These are phyloP conservation scores for Xylaria sp. DNA, from an alignment of 2,329 filamentous ascomycete genomes.

Conservation along the genomic window DNA sequence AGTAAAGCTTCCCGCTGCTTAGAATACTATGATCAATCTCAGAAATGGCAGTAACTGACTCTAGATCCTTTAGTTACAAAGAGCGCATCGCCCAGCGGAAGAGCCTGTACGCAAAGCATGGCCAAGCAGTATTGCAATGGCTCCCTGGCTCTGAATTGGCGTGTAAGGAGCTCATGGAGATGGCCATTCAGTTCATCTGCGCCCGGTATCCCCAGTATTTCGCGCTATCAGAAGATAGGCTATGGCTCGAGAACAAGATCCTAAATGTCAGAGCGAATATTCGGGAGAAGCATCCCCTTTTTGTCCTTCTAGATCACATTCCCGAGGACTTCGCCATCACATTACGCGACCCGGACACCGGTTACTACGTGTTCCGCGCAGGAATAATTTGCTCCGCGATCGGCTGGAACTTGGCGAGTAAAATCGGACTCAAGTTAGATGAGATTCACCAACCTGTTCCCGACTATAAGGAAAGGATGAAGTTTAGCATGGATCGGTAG, in stretches of 20 bases:
- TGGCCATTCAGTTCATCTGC: conserved; percentile 82
- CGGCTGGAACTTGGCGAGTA: conserved; percentile 80
- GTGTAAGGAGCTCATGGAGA: conserved; percentile 89
- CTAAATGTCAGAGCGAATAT: conserved; percentile 71
- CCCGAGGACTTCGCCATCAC: conserved; percentile 87
- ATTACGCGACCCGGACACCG: conserved; percentile 75
- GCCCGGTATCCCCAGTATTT: conserved; percentile 82
- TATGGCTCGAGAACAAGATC: conserved; percentile 74
- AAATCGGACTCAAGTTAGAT: conserved; percentile 75
- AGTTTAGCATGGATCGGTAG: conserved; percentile 85
- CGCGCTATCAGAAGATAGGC: conserved; percentile 62
- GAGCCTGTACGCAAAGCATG: conserved; percentile 70
- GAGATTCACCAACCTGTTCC: conserved; percentile 80
- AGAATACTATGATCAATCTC: not conserved
- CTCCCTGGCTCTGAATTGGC: conserved; percentile 81
- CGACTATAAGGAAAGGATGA: conserved; percentile 88
- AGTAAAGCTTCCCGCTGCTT: not conserved
- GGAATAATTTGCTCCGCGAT: conserved; percentile 82
- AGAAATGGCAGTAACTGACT: not conserved
- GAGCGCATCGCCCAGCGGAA: conserved; percentile 75
- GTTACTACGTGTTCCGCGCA: conserved; percentile 78
- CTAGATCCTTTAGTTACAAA: conserved; percentile 59
- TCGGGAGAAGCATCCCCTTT: conserved; percentile 69
- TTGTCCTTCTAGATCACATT: conserved; percentile 78
- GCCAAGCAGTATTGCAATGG: conserved; percentile 70